phyloP scores from a whole-genome alignment of 2,329 filamentous ascomycete genomes.

The Aspergillus neoniger region DNA sequence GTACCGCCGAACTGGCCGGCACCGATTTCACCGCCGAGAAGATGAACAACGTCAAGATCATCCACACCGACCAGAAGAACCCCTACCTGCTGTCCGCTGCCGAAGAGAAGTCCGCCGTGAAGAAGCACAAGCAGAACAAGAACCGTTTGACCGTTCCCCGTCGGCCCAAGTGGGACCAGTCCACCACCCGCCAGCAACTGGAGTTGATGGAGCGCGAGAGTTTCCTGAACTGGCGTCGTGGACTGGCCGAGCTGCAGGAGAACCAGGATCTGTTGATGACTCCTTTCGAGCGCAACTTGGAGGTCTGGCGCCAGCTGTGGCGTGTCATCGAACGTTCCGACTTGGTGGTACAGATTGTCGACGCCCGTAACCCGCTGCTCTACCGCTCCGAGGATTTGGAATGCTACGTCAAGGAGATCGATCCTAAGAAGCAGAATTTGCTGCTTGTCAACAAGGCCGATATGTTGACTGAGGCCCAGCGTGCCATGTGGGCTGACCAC shows the following conservation, averaged over 20 bases:
- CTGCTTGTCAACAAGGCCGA: conserved; percentile 97
- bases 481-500: conserved; percentile 81
- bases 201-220: conserved; percentile 77
- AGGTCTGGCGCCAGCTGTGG: conserved; percentile 98
- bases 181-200: conserved; percentile 79
- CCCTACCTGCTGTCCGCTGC: conserved; percentile 83
- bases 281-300: conserved; percentile 93
- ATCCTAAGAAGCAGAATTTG: conserved; percentile 83
- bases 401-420: conserved; percentile 89
- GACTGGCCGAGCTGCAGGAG: conserved; percentile 89
- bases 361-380: conserved; percentile 89
- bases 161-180: conserved; percentile 82
- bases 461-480: conserved; percentile 91
- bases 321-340: conserved; percentile 96
- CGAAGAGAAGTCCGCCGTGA: conserved; percentile 75
- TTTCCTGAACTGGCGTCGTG: conserved; percentile 84
- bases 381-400: conserved; percentile 95
- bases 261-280: conserved; percentile 95
- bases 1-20: conserved; percentile 92
- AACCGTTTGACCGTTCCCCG: conserved; percentile 82
- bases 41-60: conserved; percentile 98
- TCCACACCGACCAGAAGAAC: conserved; percentile 94
- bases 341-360: conserved; percentile 95
- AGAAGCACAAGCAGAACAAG: conserved; percentile 81
- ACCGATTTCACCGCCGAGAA: conserved; percentile 99